These are phyloP conservation scores for Hanseniaspora thailandica DNA, from an alignment of 805 yeast genomes.

Conservation along the genomic window DNA sequence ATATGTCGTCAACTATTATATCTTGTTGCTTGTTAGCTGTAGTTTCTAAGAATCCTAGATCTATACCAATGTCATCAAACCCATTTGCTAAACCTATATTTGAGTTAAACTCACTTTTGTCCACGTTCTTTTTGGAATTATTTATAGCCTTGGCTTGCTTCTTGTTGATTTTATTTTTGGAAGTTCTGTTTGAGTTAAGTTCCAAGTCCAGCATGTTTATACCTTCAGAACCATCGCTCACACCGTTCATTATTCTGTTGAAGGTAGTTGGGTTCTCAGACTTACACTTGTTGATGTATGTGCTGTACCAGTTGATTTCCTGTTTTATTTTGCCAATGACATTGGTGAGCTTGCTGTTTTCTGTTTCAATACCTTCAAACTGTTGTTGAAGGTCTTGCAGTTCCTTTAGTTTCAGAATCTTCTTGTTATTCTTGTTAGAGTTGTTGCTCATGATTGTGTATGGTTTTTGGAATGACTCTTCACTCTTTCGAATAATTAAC, in stretches of 20 bases:
- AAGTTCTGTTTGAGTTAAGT: background rate
- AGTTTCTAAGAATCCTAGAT: constrained; percentile 3
- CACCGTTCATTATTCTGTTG: constrained; percentile 8
- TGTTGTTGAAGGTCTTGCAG: constrained; percentile 21
- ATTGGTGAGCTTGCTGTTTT: constrained; percentile 22
- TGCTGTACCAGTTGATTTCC: constrained; percentile 22
- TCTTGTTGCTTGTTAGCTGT: background rate
- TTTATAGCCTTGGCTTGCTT: background rate
- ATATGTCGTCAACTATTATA: constrained; percentile 5
- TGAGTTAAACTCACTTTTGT: background rate
- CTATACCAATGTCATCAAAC: constrained; percentile 13
- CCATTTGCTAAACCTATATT: constrained; percentile 8
- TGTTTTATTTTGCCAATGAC: constrained; percentile 22
- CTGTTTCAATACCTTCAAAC: constrained; percentile 21
- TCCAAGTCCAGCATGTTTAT: constrained; percentile 13
- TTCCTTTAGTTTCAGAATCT: constrained; percentile 18
- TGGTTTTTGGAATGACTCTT: too few species aligned
- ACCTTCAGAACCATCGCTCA: constrained; percentile 12
- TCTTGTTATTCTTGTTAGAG: constrained; percentile 12
- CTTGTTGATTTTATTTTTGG: constrained; percentile 6
- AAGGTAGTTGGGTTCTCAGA: constrained; percentile 11
- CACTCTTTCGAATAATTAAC: background rate
- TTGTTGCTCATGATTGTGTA: background rate
- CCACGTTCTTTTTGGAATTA: background rate
- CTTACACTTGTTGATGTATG: constrained; percentile 13